These are phyloP conservation scores for Saitozyma podzolica DNA, from an alignment of 768 basidiomycete genomes.

Conservation along the genomic window DNA sequence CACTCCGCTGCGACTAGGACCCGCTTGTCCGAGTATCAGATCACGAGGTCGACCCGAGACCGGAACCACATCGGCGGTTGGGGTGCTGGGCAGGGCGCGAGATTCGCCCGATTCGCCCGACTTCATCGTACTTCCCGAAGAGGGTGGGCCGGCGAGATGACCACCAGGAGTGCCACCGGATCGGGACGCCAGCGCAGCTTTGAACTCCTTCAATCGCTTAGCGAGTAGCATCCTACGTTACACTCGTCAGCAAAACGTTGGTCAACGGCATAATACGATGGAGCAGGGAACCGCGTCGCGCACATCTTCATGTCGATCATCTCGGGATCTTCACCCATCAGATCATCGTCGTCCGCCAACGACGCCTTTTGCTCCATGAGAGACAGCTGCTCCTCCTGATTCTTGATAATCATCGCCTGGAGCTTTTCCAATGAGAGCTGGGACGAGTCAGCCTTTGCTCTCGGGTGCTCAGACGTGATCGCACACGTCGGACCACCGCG, in stretches of 20 bases:
- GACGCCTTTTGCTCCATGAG: constrained; percentile 24
- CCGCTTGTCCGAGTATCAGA: not conserved
- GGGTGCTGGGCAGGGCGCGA: no score
- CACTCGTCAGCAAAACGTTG: constrained; percentile 1
- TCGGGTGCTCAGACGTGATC: no score
- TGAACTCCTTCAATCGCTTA: constrained; percentile 32
- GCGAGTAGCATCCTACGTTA: constrained; percentile 17
- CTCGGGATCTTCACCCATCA: constrained; percentile 37
- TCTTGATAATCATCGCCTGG: constrained; percentile 36
- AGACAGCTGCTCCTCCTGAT: constrained; percentile 29
- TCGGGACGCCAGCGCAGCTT: constrained; percentile 6
- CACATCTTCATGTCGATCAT: constrained; percentile 35
- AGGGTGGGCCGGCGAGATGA: not conserved
- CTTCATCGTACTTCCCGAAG: no score
- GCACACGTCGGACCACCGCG: not conserved
- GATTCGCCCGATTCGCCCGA: no score
- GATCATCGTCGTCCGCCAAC: constrained; percentile 17
- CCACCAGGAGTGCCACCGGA: not conserved
- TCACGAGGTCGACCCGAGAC: not conserved
- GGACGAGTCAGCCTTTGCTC: not conserved
- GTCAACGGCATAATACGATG: not conserved
- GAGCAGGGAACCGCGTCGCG: not conserved
- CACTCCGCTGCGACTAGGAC: not conserved
- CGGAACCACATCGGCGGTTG: not conserved
- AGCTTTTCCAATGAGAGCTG: constrained; percentile 26